Base-by-base conservation (phyloP, 2,329 filamentous ascomycete genomes). In the Penicillium corylophilum region DNA sequence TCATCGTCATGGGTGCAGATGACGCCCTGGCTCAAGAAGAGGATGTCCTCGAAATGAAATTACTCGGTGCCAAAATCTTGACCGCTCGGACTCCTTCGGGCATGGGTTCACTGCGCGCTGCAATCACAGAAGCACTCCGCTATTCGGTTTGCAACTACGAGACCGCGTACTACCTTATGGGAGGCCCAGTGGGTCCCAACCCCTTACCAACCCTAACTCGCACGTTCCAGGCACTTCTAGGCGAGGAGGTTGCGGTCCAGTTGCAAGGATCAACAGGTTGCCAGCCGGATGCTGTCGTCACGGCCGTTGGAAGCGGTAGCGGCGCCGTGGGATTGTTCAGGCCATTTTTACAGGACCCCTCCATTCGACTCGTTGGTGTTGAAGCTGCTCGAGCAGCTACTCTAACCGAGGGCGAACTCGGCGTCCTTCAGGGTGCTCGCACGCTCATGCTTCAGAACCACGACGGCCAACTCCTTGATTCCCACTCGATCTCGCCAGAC, bases 101-200 rank as follows among this genome's bases (percentile, higher is more conserved):
- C 28, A 56, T 62, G 51, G 60, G 61, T 23, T 54, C 57, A 10
- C 54, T 63, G 42, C 61, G 61, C 8, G 57, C 61, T 35, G 61
- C 61, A 46, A 63, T 62, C 60, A 63, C 61, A 35, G 61, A 63
- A 44, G 61, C 61, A 29, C 49, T 63, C 54, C 57, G 61, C 16
- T 62, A 63, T 62, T 59, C 60, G 9, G 58, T 63, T 35, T 58
- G 56, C 53, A 63, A 62, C 50, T 41, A 62, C 35, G 54, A 63
- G 46, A 55, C 58, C 35, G 45, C 56, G n/a, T 63, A 62, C 48
- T 63, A 63, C 40, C 60, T 63, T 18, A 63, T 62, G 58, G 54
- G 61, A 48, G 57, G 59, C 13, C 61, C 61, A 1, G 58, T 62
- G 56, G 61, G 61, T 5, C 61, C 61, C 3, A 56, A 28, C 45